These are phyloP conservation scores for Fusarium chuoi DNA, from an alignment of 2,329 filamentous ascomycete genomes.

Conservation along the genomic window DNA sequence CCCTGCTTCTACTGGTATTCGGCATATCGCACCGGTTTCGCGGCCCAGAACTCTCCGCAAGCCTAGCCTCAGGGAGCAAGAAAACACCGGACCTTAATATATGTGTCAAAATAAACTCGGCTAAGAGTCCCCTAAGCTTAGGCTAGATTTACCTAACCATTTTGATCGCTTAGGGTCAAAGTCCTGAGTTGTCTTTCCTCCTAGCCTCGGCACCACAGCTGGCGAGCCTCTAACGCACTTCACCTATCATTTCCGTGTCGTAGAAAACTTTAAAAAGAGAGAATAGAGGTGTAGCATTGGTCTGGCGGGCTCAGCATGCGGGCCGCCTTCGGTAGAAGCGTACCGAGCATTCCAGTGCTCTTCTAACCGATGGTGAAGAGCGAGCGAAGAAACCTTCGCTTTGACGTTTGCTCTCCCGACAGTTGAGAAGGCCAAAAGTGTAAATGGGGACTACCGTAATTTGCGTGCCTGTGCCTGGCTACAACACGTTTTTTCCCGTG, in stretches of 20 bases:
- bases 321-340: constrained; percentile 18
- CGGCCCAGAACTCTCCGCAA: background rate
- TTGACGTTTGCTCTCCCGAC: background rate
- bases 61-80: background rate
- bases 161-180: no score
- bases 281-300: constrained; percentile 16
- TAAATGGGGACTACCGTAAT: constrained; percentile 10
- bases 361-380: background rate
- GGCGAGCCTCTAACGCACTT: background rate
- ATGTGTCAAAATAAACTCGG: no score
- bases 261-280: constrained; percentile 16
- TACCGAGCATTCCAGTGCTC: constrained; percentile 17
- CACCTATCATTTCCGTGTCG: background rate
- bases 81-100: no score
- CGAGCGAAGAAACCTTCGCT: background rate
- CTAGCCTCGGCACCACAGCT: background rate
- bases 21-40: constrained; percentile 12
- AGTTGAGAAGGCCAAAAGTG: constrained; percentile 31
- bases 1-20: constrained; percentile 6
- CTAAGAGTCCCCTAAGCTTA: no score
- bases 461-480: constrained; percentile 18
- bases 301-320: constrained; percentile 5
- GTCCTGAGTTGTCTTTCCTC: no score
- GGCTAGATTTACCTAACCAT: no score
- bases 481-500: background rate